phyloP scores from a whole-genome alignment of 140 eudicot genomes.

The Flaveria floridana region DNA sequence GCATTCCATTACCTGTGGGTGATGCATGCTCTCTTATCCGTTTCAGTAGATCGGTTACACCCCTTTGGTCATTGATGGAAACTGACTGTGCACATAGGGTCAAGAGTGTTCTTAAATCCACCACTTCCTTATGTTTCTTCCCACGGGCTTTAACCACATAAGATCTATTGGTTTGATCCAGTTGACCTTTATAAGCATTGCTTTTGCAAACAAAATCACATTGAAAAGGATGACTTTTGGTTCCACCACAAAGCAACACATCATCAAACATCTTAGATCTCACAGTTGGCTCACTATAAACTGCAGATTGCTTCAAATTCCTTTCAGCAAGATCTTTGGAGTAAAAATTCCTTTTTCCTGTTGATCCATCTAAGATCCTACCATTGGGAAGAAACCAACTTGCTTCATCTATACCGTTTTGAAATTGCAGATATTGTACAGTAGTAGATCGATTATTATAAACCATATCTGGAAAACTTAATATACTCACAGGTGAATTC shows the following conservation, averaged over 20 bases:
- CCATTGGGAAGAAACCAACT: constrained; percentile 28
- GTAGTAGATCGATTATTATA: constrained; percentile 41
- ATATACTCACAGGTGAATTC: constrained; percentile 70
- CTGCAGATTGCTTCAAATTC: constrained; percentile 61
- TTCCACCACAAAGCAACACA: constrained; percentile 54
- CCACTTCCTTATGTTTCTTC: constrained; percentile 55
- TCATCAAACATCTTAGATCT: constrained; percentile 63
- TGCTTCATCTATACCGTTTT: neutral
- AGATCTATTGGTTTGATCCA: constrained; percentile 21
- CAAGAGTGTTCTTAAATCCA: constrained; percentile 65
- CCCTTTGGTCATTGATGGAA: constrained; percentile 59
- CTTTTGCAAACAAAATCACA: constrained; percentile 43
- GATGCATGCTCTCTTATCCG: constrained; percentile 72
- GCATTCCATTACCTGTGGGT: constrained; percentile 82
- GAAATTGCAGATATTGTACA: constrained; percentile 46
- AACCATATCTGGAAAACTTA: constrained; percentile 53
- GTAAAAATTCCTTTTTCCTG: constrained; percentile 58
- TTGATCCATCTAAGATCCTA: constrained; percentile 28
- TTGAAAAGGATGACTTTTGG: constrained; percentile 42
- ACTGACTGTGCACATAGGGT: constrained; percentile 85
- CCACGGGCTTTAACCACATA: constrained; percentile 54
- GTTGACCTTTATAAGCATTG: constrained; percentile 13
- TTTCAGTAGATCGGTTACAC: constrained; percentile 57
- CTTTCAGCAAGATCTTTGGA: constrained; percentile 40
- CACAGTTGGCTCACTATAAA: constrained; percentile 52